phyloP scores from a whole-genome alignment of 306 rosid genomes.

The Glycine soja region DNA sequence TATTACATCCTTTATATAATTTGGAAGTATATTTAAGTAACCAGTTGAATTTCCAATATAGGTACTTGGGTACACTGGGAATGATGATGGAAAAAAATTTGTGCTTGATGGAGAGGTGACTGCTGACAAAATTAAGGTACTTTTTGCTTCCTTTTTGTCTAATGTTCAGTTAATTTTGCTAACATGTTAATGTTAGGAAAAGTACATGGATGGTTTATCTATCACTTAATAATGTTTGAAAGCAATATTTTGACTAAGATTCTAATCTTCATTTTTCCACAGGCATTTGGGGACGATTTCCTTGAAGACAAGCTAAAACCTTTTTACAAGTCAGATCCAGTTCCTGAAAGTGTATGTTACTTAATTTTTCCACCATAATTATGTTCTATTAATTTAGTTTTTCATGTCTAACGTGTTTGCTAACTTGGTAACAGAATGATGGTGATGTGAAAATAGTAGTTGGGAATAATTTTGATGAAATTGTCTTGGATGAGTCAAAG shows the following conservation, averaged over 20 bases:
- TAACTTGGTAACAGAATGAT: slow-evolving; percentile 67
- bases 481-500: slow-evolving; percentile 97
- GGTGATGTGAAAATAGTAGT: slow-evolving; percentile 92
- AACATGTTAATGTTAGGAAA: slow-evolving; percentile 3
- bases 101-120: slow-evolving; percentile 76
- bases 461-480: slow-evolving; percentile 87
- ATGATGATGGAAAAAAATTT: slow-evolving; percentile 86
- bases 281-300: slow-evolving; percentile 90
- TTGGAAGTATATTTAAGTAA: slow-evolving; percentile 26
- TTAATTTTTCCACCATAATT: slow-evolving; percentile 36
- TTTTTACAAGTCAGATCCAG: slow-evolving; percentile 88
- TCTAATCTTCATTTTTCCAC: slow-evolving; percentile 34
- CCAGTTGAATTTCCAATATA: slow-evolving; percentile 42
- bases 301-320: slow-evolving; percentile 94
- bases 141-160: slow-evolving; percentile 9
- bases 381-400: slow-evolving; percentile 32
- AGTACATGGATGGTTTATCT: background rate
- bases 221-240: slow-evolving; percentile 22
- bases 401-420: slow-evolving; percentile 37
- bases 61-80: slow-evolving; percentile 91
- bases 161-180: slow-evolving; percentile 25
- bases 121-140: slow-evolving; percentile 77
- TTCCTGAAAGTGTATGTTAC: slow-evolving; percentile 83
- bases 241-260: slow-evolving; percentile 41
- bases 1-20: slow-evolving; percentile 14